phyloP scores from a whole-genome alignment of 441 rosid genomes.

The Macaranga tanarius region DNA sequence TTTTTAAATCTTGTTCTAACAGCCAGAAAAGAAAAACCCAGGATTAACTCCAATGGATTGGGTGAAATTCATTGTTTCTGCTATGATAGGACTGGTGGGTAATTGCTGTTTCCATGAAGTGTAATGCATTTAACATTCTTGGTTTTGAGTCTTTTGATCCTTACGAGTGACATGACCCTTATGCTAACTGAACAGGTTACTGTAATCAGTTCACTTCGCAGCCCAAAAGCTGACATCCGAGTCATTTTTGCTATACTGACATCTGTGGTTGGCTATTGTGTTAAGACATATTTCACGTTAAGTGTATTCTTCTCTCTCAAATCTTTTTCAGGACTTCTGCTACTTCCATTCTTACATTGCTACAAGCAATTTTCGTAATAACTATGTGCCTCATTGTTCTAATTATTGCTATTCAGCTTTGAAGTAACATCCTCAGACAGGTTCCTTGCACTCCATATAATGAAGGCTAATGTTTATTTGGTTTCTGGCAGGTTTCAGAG shows the following conservation, averaged over 20 bases:
- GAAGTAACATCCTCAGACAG: background rate
- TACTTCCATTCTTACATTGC: background rate
- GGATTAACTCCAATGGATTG: constrained; percentile 94
- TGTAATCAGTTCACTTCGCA: constrained; percentile 64
- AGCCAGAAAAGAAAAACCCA: constrained; percentile 96
- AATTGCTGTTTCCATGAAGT: constrained; percentile 20
- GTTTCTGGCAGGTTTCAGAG: constrained; percentile 61
- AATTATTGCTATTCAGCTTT: background rate
- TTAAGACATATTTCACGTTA: constrained; percentile 94
- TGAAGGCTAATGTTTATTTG: background rate
- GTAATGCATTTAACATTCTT: background rate
- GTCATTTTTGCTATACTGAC: constrained; percentile 69
- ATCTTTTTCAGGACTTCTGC: background rate
- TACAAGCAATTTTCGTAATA: background rate
- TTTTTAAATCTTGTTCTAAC: constrained; percentile 13
- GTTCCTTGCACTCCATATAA: background rate
- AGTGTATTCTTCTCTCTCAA: constrained; percentile 31
- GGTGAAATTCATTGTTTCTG: constrained; percentile 83
- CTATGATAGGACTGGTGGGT: constrained; percentile 78
- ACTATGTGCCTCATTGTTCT: background rate
- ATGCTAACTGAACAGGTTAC: constrained; percentile 51
- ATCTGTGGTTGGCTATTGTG: constrained; percentile 80
- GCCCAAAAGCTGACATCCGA: constrained; percentile 71
- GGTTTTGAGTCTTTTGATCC: background rate
- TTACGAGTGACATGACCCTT: background rate